A percentile compares a stretch with the other conserved stretches of the same genome.
These are phyloP conservation scores for Schrenkiella parvula DNA, from an alignment of 345 rosid genomes.

Conservation along the genomic window DNA sequence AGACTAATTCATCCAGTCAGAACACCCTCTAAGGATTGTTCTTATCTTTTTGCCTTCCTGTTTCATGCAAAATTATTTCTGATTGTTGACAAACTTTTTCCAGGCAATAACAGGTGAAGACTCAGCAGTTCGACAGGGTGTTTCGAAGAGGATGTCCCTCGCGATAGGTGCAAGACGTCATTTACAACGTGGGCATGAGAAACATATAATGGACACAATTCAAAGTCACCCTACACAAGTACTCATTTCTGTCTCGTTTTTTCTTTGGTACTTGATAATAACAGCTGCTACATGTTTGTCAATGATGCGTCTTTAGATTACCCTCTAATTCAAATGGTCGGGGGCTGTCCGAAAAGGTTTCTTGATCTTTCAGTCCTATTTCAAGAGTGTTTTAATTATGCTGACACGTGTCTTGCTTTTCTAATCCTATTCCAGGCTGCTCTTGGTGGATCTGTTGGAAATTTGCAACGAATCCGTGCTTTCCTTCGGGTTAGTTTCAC, in stretches of 20 bases:
- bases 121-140: constrained; percentile 42
- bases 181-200: constrained; percentile 92
- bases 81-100: constrained; percentile 27
- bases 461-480: constrained; percentile 86
- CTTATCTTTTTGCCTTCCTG: background rate
- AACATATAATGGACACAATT: constrained; percentile 84
- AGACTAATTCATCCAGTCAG: background rate
- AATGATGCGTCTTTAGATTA: background rate
- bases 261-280: background rate
- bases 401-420: constrained; percentile 17
- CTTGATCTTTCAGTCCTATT: background rate
- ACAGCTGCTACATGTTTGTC: background rate
- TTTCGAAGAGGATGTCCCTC: constrained; percentile 75
- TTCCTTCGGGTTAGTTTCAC: constrained; percentile 84
- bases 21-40: constrained; percentile 12
- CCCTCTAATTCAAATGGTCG: constrained; percentile 5
- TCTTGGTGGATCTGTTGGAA: constrained; percentile 98
- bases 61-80: constrained; percentile 5
- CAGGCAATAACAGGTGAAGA: constrained; percentile 85
- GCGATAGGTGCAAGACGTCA: constrained; percentile 89
- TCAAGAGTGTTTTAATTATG: constrained; percentile 14
- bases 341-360: background rate
- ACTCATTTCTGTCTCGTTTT: constrained; percentile 17
- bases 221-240: constrained; percentile 97
- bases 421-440: constrained; percentile 60